Percentiles rank a stretch among this genome's conserved stretches.
phyloP scores from a whole-genome alignment of 164 flowering plant genomes.

The Paratinospora sagittata region DNA sequence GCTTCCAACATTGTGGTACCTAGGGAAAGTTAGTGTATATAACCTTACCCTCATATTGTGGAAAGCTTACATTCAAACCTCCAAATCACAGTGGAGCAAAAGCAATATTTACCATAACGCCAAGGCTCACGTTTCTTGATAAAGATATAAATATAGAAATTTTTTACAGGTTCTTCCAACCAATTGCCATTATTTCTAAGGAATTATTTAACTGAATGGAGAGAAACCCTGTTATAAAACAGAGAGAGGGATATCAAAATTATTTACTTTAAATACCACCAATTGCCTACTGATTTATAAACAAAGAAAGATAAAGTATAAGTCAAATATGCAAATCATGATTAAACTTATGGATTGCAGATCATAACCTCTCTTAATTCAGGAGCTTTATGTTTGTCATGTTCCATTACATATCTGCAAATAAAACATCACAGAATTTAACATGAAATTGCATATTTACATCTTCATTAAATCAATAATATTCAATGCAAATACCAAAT shows the following conservation, averaged over 20 bases:
- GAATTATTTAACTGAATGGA: background rate
- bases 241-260: background rate
- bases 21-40: too few species aligned
- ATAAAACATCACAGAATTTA: background rate
- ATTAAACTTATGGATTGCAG: background rate
- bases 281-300: too few species aligned
- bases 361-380: slow-evolving; percentile 79
- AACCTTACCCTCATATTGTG: too few species aligned
- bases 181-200: background rate
- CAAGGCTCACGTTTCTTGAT: too few species aligned
- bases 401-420: slow-evolving; percentile 93
- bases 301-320: background rate
- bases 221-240: background rate
- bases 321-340: background rate
- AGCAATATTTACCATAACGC: too few species aligned
- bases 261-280: too few species aligned
- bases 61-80: too few species aligned
- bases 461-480: background rate
- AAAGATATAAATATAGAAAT: background rate
- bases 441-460: background rate
- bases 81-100: too few species aligned
- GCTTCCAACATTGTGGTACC: too few species aligned
- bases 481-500: background rate
- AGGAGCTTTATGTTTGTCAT: slow-evolving; percentile 68
- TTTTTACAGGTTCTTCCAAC: background rate